A percentile compares a stretch with the other conserved stretches of the same genome.
phyloP scores from a whole-genome alignment of 805 yeast species.

The Metschnikowia hibisci region DNA sequence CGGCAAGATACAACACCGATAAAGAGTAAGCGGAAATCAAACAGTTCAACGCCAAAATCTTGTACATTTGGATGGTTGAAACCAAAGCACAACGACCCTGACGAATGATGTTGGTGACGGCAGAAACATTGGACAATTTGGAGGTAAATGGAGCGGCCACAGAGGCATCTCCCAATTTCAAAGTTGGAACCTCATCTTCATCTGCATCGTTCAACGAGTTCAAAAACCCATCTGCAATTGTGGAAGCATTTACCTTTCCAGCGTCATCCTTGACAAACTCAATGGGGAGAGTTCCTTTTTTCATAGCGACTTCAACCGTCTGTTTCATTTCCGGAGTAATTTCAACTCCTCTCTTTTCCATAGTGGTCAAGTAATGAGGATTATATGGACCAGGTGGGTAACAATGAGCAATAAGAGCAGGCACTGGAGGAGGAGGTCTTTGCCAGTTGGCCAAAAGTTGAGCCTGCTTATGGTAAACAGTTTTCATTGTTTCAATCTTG shows the following conservation, averaged over 20 bases:
- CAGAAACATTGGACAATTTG: slow-evolving; percentile 83
- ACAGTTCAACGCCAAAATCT: slow-evolving; percentile 94
- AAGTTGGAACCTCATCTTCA: slow-evolving; percentile 78
- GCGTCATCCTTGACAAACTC: slow-evolving; percentile 18
- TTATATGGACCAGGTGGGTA: slow-evolving; percentile 94
- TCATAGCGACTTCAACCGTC: slow-evolving; percentile 52
- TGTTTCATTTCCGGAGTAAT: slow-evolving; percentile 71
- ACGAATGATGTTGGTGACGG: slow-evolving; percentile 90
- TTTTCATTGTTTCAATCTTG: slow-evolving; percentile 57
- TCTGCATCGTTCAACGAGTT: slow-evolving; percentile 50
- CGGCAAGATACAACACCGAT: slow-evolving; percentile 91
- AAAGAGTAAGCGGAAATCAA: slow-evolving; percentile 93
- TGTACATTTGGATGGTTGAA: slow-evolving; percentile 98
- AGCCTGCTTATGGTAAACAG: slow-evolving; percentile 80
- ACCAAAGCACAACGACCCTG: slow-evolving; percentile 98
- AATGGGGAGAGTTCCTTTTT: slow-evolving; percentile 26
- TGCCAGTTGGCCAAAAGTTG: slow-evolving; percentile 77
- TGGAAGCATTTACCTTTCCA: slow-evolving; percentile 17
- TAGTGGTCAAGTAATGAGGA: slow-evolving; percentile 81
- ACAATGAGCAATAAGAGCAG: slow-evolving; percentile 83
- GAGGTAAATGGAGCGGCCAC: slow-evolving; percentile 99
- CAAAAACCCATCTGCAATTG: slow-evolving; percentile 60
- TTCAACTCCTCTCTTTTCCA: slow-evolving; percentile 78
- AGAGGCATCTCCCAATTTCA: slow-evolving; percentile 96
- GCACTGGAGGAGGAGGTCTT: slow-evolving; percentile 79